Evolutionary conservation across 176 grass and related monocot genomes (phyloP).

Genomic region (Metroxylon sagu): DNA sequence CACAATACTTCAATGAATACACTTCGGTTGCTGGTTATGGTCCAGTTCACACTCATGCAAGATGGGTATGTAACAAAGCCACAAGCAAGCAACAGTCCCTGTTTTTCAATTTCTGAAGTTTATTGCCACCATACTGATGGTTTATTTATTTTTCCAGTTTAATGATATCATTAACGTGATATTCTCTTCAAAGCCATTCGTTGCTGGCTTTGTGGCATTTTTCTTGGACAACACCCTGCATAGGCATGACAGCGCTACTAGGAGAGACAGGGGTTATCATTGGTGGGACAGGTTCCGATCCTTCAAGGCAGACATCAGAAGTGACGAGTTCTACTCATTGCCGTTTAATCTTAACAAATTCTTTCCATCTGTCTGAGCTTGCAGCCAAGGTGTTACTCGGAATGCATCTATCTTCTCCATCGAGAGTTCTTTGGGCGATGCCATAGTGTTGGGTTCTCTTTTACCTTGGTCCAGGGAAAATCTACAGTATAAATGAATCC

Average conservation of each 20-base stretch:
- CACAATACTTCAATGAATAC: conserved; percentile 98
- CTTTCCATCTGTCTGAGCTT: conserved; percentile 85
- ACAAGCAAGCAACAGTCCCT: not conserved
- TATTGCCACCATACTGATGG: conserved; percentile 1
- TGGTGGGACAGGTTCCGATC: conserved; percentile 96
- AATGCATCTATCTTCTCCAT: conserved; percentile 16
- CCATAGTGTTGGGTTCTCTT: conserved; percentile 17
- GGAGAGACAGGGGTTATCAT: conserved; percentile 76
- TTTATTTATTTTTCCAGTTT: conserved; percentile 47
- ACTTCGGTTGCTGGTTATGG: conserved; percentile 91
- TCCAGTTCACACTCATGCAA: conserved; percentile 69
- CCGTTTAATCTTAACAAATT: conserved; percentile 96
- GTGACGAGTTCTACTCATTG: conserved; percentile 86
- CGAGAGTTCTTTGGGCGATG: conserved; percentile 23
- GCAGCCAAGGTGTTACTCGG: conserved; percentile 8
- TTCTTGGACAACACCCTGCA: conserved; percentile 82
- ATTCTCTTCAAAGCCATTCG: conserved; percentile 93
- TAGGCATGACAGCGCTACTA: conserved; percentile 38
- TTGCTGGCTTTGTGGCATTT: conserved; percentile 77
- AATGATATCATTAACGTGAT: conserved; percentile 94
- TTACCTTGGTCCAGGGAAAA: not conserved
- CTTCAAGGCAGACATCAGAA: conserved; percentile 70
- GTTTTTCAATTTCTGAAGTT: not conserved
- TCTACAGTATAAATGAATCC: not conserved
- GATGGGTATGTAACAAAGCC: conserved; percentile 51